These are phyloP conservation scores for Xylaria multiplex DNA, from an alignment of 2,329 filamentous ascomycete genomes.

Conservation along the genomic window DNA sequence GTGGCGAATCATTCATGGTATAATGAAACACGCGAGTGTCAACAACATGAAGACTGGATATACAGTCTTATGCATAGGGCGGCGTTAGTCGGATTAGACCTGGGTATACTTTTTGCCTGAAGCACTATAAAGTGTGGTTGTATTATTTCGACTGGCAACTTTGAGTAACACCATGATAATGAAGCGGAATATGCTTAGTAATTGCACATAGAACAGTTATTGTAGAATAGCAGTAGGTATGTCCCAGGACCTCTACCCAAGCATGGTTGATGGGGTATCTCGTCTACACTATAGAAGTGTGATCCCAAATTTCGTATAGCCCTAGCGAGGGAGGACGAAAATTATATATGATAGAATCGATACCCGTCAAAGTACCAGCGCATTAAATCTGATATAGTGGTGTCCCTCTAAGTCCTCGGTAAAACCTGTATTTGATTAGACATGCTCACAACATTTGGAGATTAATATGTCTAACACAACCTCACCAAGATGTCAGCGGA, in stretches of 20 bases:
- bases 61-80: slow-evolving; percentile 43
- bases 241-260: slow-evolving; percentile 12
- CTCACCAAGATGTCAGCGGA: not conserved
- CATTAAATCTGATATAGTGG: not conserved
- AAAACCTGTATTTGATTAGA: not conserved
- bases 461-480: not conserved
- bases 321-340: not conserved
- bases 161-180: slow-evolving; percentile 4
- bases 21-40: slow-evolving; percentile 45
- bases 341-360: slow-evolving; percentile 17
- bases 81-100: slow-evolving; percentile 41
- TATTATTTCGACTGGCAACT: slow-evolving; percentile 11
- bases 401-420: not conserved
- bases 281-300: not conserved
- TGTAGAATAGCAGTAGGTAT: not conserved
- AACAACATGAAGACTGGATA: slow-evolving; percentile 21
- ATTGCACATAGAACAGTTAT: slow-evolving; percentile 21
- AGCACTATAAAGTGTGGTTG: not conserved
- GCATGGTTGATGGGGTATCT: not conserved
- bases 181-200: slow-evolving; percentile 17
- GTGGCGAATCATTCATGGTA: slow-evolving; percentile 95
- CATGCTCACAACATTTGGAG: not conserved
- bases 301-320: not conserved
- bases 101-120: slow-evolving; percentile 12
- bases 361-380: slow-evolving; percentile 12